Conservation (phyloP, 805 yeast species). For the Metschnikowia corniflorae region DNA sequence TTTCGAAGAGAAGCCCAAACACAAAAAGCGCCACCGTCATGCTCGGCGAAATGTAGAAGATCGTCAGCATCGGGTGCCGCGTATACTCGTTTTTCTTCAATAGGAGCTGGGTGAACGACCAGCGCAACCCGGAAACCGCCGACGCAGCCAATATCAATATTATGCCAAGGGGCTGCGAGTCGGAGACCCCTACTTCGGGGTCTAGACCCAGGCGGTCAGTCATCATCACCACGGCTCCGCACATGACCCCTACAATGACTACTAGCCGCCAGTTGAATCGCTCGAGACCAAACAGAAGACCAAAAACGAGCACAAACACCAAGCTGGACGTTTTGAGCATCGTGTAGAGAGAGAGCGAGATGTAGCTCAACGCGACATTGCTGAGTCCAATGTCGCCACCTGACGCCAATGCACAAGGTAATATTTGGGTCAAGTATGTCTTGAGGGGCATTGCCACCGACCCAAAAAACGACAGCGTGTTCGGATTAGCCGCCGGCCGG, state of each 20-base stretch:
- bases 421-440: conserved; percentile 48
- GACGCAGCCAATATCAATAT: conserved; percentile 73
- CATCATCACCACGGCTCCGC: conserved; percentile 85
- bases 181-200: conserved; percentile 18
- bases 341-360: conserved; percentile 82
- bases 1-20: conserved; percentile 69
- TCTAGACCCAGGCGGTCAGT: conserved; percentile 44
- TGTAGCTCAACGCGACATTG: conserved; percentile 74
- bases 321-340: conserved; percentile 89
- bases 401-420: conserved; percentile 84
- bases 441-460: conserved; percentile 20
- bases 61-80: conserved; percentile 77
- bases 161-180: conserved; percentile 52
- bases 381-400: conserved; percentile 95
- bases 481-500: conserved; percentile 33
- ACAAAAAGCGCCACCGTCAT: conserved; percentile 65
- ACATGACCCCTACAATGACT: conserved; percentile 73
- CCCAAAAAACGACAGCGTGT: conserved; percentile 8
- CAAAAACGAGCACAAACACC: conserved; percentile 85
- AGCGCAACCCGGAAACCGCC: conserved; percentile 81
- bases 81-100: conserved; percentile 57
- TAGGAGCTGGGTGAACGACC: conserved; percentile 91
- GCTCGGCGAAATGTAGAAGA: conserved; percentile 78
- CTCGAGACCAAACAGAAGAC: conserved; percentile 78
- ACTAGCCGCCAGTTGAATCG: conserved; percentile 63